A percentile compares a stretch with the other conserved stretches of the same genome.
Conservation (phyloP, 164 flowering plant genomes). For the Tetrastigma voinierianum region DNA sequence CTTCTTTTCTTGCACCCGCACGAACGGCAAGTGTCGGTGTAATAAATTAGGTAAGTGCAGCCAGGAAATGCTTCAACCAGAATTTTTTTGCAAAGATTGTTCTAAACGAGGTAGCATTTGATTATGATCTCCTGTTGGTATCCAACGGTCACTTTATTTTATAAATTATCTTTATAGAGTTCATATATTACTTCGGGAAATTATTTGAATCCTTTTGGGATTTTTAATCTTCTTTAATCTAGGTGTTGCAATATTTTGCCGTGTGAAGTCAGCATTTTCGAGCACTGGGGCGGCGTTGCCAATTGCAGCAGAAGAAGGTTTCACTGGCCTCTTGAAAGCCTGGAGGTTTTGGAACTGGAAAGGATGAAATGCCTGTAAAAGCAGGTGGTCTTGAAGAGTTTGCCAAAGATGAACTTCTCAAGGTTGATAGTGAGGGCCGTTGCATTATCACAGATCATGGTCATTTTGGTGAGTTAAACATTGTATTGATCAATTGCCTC, state of each 20-base stretch:
- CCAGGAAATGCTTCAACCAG: constrained; percentile 12
- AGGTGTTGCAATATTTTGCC: constrained; percentile 99
- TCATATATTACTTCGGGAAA: background rate
- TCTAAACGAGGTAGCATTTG: too few relatives aligned
- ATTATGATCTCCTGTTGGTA: too few relatives aligned
- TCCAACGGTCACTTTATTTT: background rate
- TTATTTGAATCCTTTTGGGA: background rate
- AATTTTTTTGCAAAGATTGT: background rate
- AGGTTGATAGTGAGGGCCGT: constrained; percentile 93
- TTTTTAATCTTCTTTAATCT: constrained; percentile 1
- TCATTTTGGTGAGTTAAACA: constrained; percentile 69
- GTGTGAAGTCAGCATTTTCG: constrained; percentile 82
- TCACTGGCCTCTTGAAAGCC: constrained; percentile 67
- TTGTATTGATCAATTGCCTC: background rate
- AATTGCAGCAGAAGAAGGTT: constrained; percentile 87
- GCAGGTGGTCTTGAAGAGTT: constrained; percentile 58
- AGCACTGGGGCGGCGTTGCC: constrained; percentile 86
- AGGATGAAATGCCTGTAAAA: constrained; percentile 20
- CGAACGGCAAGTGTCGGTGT: constrained; percentile 71
- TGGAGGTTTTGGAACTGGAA: constrained; percentile 19
- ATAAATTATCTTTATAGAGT: background rate
- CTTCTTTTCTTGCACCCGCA: constrained; percentile 90
- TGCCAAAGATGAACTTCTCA: constrained; percentile 59
- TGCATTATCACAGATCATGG: constrained; percentile 95
- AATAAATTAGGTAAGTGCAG: too few relatives aligned